Base-by-base conservation (phyloP, 2,329 filamentous ascomycete genomes). In the Fusarium sarcochroum region DNA sequence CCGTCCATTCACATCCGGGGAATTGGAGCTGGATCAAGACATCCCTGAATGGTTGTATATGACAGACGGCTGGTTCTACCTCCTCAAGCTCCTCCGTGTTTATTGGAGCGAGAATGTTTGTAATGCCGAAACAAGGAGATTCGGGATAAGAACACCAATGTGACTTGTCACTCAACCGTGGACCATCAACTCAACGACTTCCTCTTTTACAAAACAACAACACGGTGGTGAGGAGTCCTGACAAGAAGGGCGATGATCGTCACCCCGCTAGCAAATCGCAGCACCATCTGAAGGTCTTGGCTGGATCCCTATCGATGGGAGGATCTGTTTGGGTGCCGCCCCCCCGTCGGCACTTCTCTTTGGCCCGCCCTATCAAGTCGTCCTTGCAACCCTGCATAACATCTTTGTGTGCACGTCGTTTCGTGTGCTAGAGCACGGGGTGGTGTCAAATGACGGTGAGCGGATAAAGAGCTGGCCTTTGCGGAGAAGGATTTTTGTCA, bases 401-500 rank as follows among this genome's bases (percentile, higher is more conserved):
- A 72, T 66, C 48, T 57, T 54, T 50, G 21, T 44, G 49, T 61
- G 37, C 32, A 58, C 18, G 42, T 34, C 44, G 57, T 66, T 67
- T 62, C 63, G 50, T 68, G 58, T 46, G 66, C 40, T 25, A 49
- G 40, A 51, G 35, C 51, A 53, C 34, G 15, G 50, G 62, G 63
- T 64, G 63, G 55, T 69, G 64, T 62, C 58, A 73, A 73, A 73
- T 73, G 66, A 73, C 71, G 71, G 71, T 73, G 71, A 70, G 69
- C 48, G 44, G 59, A 54, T 50, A 52, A 60, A 50, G 38, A 68
- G 41, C 42, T 49, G 30, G 63, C 32, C 25, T 48, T 46, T 42
- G 9, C 52, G 61, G 61, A 64, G 58, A 47, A 58, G 35, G 35
- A 44, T 34, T 44, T 18, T 55, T 49, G 9, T 11, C 32, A 21